These are phyloP conservation scores for Hypoxylon intermedium DNA, from an alignment of 495 filamentous ascomycete genomes.

Conservation along the genomic window DNA sequence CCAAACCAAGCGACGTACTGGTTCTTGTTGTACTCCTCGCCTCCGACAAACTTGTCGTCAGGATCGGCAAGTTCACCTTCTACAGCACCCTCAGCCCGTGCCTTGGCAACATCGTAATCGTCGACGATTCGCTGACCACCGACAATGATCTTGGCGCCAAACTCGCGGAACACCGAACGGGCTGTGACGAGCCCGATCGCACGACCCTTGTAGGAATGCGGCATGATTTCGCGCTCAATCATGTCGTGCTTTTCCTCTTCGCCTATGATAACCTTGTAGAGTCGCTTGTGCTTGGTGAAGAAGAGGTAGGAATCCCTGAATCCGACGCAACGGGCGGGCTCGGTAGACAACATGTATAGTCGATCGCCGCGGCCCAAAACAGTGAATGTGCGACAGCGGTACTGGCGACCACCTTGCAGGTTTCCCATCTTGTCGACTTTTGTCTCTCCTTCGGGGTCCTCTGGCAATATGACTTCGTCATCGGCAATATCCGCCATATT, in stretches of 20 bases:
- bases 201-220: slow-evolving; percentile 96
- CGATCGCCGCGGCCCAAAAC: slow-evolving; percentile 82
- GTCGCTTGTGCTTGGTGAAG: slow-evolving; percentile 93
- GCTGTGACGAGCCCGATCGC: slow-evolving; percentile 97
- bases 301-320: slow-evolving; percentile 98
- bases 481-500: slow-evolving; percentile 89
- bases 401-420: slow-evolving; percentile 82
- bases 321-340: slow-evolving; percentile 93
- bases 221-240: slow-evolving; percentile 92
- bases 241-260: slow-evolving; percentile 92
- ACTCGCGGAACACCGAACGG: slow-evolving; percentile 94
- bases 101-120: slow-evolving; percentile 85
- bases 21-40: slow-evolving; percentile 87
- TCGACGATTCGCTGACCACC: slow-evolving; percentile 85
- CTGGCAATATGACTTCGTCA: slow-evolving; percentile 88
- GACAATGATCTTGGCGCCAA: slow-evolving; percentile 91
- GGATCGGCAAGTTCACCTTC: slow-evolving; percentile 93
- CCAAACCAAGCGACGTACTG: slow-evolving; percentile 99
- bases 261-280: slow-evolving; percentile 95
- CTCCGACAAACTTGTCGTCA: slow-evolving; percentile 74
- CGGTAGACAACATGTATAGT: slow-evolving; percentile 97
- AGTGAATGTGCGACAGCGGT: slow-evolving; percentile 92
- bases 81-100: slow-evolving; percentile 77
- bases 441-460: slow-evolving; percentile 85
- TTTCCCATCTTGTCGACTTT: slow-evolving; percentile 91